A percentile compares a stretch with the other conserved stretches of the same genome.
phyloP scores from a whole-genome alignment of 1,284 basidiomycete species.

The Neolentinus lepideus region DNA sequence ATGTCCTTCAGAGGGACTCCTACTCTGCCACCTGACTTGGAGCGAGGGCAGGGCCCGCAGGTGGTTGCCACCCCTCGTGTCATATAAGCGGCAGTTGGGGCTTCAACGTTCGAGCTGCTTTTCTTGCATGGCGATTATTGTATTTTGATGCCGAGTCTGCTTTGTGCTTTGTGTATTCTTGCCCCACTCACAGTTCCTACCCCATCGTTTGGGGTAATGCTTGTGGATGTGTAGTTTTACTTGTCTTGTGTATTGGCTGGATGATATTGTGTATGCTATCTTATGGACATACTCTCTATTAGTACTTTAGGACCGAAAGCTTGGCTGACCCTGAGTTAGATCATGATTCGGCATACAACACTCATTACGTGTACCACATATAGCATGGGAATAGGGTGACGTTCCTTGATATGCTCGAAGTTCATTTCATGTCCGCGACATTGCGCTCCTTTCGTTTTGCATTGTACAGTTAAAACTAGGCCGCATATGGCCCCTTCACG shows the following conservation, averaged over 20 bases:
- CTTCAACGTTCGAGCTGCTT: too few relatives aligned
- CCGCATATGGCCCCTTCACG: too few relatives aligned
- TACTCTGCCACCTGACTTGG: slow-evolving; percentile 27
- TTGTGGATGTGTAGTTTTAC: neutral
- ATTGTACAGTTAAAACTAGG: too few relatives aligned
- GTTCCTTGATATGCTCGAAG: too few relatives aligned
- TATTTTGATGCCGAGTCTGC: neutral
- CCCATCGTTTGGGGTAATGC: neutral
- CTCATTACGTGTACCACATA: too few relatives aligned
- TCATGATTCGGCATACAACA: too few relatives aligned
- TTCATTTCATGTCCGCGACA: neutral
- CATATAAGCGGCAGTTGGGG: neutral
- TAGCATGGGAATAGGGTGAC: too few relatives aligned
- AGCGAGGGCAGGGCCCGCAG: slow-evolving; percentile 20
- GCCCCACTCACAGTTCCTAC: neutral
- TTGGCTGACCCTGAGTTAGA: too few relatives aligned
- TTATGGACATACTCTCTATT: neutral
- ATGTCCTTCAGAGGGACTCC: slow-evolving; percentile 12
- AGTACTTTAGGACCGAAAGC: too few relatives aligned
- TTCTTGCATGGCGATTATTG: neutral
- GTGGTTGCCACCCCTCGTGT: neutral
- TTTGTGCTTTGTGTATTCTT: neutral
- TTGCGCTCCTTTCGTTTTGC: neutral
- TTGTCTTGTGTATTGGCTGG: neutral
- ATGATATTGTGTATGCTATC: neutral